Percentiles rank a stretch among this genome's conserved stretches.
phyloP scores from a whole-genome alignment of 176 grass and related monocot genomes.

The Miscanthus lutarioriparius region DNA sequence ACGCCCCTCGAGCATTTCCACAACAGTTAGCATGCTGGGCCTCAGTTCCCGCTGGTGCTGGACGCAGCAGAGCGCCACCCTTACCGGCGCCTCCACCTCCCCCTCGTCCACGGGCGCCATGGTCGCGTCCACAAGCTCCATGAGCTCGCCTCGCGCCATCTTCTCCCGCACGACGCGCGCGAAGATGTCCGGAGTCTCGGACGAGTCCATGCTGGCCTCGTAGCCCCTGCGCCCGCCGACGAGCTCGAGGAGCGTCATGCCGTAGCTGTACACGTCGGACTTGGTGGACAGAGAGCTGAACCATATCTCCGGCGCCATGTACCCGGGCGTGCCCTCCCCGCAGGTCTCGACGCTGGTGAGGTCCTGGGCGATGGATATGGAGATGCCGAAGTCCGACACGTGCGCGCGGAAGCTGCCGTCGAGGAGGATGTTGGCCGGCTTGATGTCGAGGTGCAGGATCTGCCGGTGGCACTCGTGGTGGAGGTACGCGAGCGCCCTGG shows the following conservation, averaged over 20 bases:
- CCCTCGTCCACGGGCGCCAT: constrained; percentile 33
- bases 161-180: constrained; percentile 40
- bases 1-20: constrained; percentile 55
- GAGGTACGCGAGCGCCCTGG: constrained; percentile 68
- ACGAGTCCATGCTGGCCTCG: neutral
- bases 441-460: constrained; percentile 67
- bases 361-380: constrained; percentile 51
- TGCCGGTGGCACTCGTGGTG: constrained; percentile 53
- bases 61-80: constrained; percentile 58
- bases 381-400: constrained; percentile 67
- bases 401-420: constrained; percentile 49
- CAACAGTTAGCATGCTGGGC: constrained; percentile 43
- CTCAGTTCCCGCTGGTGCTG: constrained; percentile 45
- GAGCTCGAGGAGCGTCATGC: constrained; percentile 63
- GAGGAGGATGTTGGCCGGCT: constrained; percentile 77
- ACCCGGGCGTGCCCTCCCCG: constrained; percentile 47
- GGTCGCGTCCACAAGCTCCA: constrained; percentile 51
- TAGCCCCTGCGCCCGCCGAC: constrained; percentile 50
- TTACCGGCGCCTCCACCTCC: constrained; percentile 34
- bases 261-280: constrained; percentile 70
- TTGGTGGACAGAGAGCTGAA: constrained; percentile 48
- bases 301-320: constrained; percentile 62
- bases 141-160: constrained; percentile 26
- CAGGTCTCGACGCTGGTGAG: constrained; percentile 52
- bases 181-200: constrained; percentile 23